Conservation (phyloP, 768 basidiomycete genomes). For the Tulasnella sp. region DNA sequence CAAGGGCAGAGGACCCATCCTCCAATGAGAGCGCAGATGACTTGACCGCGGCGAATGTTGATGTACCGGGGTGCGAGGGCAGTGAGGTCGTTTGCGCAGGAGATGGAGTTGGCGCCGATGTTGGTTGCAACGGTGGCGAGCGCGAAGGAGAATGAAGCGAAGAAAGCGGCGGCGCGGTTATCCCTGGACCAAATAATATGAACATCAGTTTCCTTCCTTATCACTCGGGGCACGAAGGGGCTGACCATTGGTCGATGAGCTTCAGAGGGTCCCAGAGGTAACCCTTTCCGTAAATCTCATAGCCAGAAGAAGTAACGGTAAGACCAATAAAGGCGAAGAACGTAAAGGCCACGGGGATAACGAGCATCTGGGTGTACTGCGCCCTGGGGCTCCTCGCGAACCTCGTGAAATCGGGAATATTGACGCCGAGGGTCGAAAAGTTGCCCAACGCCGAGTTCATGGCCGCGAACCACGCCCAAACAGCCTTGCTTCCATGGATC, state of each 20-base stretch:
- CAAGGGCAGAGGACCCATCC: slow-evolving; percentile 85
- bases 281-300: slow-evolving; percentile 58
- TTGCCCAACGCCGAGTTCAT: slow-evolving; percentile 73
- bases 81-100: slow-evolving; percentile 80
- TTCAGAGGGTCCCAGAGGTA: slow-evolving; percentile 68
- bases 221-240: background rate
- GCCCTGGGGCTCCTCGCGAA: slow-evolving; percentile 53
- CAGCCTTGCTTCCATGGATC: slow-evolving; percentile 50
- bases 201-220: slow-evolving; percentile 2
- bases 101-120: slow-evolving; percentile 72
- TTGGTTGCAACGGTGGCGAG: slow-evolving; percentile 65
- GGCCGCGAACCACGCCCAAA: slow-evolving; percentile 76
- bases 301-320: slow-evolving; percentile 72
- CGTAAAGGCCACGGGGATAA: slow-evolving; percentile 75
- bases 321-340: slow-evolving; percentile 75
- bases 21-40: slow-evolving; percentile 74
- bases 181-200: slow-evolving; percentile 50
- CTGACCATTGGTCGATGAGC: slow-evolving; percentile 21
- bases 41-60: slow-evolving; percentile 74
- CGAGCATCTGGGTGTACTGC: slow-evolving; percentile 67
- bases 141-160: slow-evolving; percentile 68
- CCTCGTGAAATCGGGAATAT: slow-evolving; percentile 86
- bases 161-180: slow-evolving; percentile 82
- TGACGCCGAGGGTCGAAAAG: slow-evolving; percentile 46
- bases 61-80: slow-evolving; percentile 63